Percentiles rank a stretch among this genome's conserved stretches.
phyloP scores from a whole-genome alignment of 805 yeast genomes.

The Scheffersomyces stipitis region DNA sequence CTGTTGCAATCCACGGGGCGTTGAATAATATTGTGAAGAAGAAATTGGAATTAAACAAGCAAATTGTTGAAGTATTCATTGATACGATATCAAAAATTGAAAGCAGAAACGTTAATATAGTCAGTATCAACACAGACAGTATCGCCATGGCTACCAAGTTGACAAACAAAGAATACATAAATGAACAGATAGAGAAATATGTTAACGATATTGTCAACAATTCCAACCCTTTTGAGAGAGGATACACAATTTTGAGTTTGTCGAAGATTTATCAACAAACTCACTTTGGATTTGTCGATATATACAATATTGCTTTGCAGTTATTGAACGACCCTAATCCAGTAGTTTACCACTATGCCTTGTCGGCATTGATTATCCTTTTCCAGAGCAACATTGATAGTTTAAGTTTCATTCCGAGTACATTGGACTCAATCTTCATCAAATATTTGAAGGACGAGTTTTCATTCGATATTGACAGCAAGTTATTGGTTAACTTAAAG shows the following conservation, averaged over 20 bases:
- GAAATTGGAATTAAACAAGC: conserved; percentile 22
- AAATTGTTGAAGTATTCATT: conserved; percentile 43
- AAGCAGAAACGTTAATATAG: conserved; percentile 36
- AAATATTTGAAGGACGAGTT: conserved; percentile 35
- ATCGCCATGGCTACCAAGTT: conserved; percentile 48
- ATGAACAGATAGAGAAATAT: conserved; percentile 25
- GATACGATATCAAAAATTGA: conserved; percentile 51
- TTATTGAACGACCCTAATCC: conserved; percentile 83
- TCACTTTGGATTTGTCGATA: conserved; percentile 34
- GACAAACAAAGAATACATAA: conserved; percentile 14
- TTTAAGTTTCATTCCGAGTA: conserved; percentile 39
- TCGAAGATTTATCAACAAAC: conserved; percentile 28
- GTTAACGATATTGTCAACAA: conserved; percentile 66
- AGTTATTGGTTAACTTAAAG: conserved; percentile 35
- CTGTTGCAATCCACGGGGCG: conserved; percentile 62
- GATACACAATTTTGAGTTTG: conserved; percentile 28
- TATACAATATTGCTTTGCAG: conserved; percentile 57
- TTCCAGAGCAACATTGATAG: conserved; percentile 57
- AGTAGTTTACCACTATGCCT: conserved; percentile 69
- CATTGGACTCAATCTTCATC: conserved; percentile 31
- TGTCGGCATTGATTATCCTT: conserved; percentile 56
- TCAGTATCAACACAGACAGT: conserved; percentile 53
- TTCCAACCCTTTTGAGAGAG: conserved; percentile 63
- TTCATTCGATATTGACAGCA: conserved; percentile 36
- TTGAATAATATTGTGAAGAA: conserved; percentile 22